Conservation (phyloP, 2,329 filamentous ascomycete genomes). For the Aureobasidium sp. region DNA sequence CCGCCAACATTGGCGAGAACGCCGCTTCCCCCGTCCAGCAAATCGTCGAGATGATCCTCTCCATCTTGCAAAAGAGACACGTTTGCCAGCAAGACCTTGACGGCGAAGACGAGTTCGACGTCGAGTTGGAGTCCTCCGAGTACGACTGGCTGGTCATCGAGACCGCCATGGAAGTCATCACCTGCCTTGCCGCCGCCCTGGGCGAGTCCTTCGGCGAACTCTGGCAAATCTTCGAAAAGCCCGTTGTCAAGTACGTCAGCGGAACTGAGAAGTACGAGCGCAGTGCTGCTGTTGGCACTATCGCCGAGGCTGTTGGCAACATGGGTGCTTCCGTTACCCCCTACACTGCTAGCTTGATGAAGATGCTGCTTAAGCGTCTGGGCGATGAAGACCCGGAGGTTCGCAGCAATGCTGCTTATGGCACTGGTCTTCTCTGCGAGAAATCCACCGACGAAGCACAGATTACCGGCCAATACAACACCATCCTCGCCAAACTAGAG, state of each 20-base stretch:
- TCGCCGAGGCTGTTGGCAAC: slow-evolving; percentile 82
- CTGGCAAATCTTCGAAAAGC: slow-evolving; percentile 95
- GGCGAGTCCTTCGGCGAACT: slow-evolving; percentile 75
- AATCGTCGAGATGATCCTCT: slow-evolving; percentile 63
- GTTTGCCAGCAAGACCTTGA: slow-evolving; percentile 87
- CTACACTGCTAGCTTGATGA: slow-evolving; percentile 68
- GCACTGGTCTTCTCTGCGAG: slow-evolving; percentile 73
- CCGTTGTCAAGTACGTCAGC: slow-evolving; percentile 76
- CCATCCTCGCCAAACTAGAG: slow-evolving; percentile 79
- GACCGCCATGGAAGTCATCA: slow-evolving; percentile 84
- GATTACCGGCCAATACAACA: slow-evolving; percentile 65
- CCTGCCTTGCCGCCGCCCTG: slow-evolving; percentile 73
- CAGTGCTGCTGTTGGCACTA: slow-evolving; percentile 80
- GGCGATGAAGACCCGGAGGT: slow-evolving; percentile 84
- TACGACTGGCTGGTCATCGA: slow-evolving; percentile 97
- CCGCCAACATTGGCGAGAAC: slow-evolving; percentile 52
- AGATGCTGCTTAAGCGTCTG: slow-evolving; percentile 75
- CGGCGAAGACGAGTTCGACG: slow-evolving; percentile 67
- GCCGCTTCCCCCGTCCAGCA: slow-evolving; percentile 36
- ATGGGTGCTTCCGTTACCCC: slow-evolving; percentile 76
- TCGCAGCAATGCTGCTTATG: slow-evolving; percentile 93
- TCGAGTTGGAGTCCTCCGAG: slow-evolving; percentile 69
- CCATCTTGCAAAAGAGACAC: slow-evolving; percentile 83
- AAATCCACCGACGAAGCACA: slow-evolving; percentile 68
- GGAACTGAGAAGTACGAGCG: slow-evolving; percentile 82